Evolutionary conservation across 2,329 filamentous ascomycete genomes (phyloP), one percentile per base, ranked within the genome.

Genomic region (Macroventuria anomochaeta): DNA sequence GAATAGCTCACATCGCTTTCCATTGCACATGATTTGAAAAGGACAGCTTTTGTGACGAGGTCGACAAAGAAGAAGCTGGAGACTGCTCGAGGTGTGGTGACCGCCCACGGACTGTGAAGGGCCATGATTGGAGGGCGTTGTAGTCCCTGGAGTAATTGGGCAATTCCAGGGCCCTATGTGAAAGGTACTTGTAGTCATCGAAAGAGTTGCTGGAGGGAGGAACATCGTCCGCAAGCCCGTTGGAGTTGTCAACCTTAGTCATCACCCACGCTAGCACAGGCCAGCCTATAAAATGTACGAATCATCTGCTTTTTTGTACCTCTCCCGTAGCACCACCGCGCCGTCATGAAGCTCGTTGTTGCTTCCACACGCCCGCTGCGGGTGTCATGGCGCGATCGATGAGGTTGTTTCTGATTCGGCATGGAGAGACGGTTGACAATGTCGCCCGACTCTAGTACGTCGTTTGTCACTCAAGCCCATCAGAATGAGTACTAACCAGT

Each of bases 391-490:
- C 55, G 46, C 60, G 50, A 51, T 62, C 62, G 50, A 85, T 88
- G 83, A 82, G 81, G 68, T 74, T 96, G 49, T 86, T 92, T 67
- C 82, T 96, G 65, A 85, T 96, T 67, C 87, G 92, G 51, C 92
- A 96, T 80, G 92, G 88, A 69, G 92, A 96, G 78, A 93, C 91
- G 13, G 89, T 96, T 61, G 90, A 96, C 76, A 96, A 96, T 73
- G 88, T 95, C 53, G 88, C 88, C 33, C 84, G 87, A 48, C 76
- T 90, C 55, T 93, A 89, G 88, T 90, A 80, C 55, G 55, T 49
- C 61, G 2, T 18, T 47, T 18, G 44, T 21, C 15, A 13, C 31
- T 18, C 15, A 11, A 43, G 33, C 37, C 7, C 5, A 11, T n/a
- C 8, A 23, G 2, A 20, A 7, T 7, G 0, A 13, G 43, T 59